Evolutionary conservation across 2,329 filamentous ascomycete genomes (phyloP).

Genomic region (Ceratocystis lukuohia): DNA sequence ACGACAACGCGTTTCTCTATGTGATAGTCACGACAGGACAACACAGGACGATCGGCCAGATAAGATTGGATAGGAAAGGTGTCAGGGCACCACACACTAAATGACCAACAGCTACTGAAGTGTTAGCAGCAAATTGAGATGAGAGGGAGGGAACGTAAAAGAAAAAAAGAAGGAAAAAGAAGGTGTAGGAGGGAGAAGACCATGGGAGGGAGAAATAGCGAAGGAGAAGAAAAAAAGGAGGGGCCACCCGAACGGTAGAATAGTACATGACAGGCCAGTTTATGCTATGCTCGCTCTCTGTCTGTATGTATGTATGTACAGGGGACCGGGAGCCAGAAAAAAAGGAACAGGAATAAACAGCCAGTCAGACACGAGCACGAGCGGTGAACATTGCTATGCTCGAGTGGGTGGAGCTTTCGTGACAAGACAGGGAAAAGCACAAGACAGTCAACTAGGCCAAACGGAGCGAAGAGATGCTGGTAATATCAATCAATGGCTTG

Average conservation of each 20-base stretch:
- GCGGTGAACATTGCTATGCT: neutral
- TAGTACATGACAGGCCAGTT: neutral
- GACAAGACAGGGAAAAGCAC: neutral
- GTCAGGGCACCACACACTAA: neutral
- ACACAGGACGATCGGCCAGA: neutral
- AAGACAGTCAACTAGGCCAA: neutral
- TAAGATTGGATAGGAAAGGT: conserved; percentile 4
- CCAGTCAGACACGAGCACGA: conserved; percentile 3
- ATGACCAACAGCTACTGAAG: neutral
- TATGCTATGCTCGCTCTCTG: neutral
- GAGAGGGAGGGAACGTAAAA: neutral
- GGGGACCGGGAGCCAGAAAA: neutral
- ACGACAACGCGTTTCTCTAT: neutral
- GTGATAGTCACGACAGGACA: neutral
- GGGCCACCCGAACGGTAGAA: neutral
- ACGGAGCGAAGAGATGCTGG: neutral
- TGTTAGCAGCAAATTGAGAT: neutral
- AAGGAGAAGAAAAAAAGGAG: conserved; percentile 6
- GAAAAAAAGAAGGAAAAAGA: neutral
- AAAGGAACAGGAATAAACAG: conserved; percentile 7
- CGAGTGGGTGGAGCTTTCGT: neutral
- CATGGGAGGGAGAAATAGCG: neutral
- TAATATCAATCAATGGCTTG: neutral
- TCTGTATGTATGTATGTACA: neutral
- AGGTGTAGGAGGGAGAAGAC: neutral